Evolutionary conservation across 2,329 filamentous ascomycete species (phyloP).

Genomic region (Periconia macrospinosa): DNA sequence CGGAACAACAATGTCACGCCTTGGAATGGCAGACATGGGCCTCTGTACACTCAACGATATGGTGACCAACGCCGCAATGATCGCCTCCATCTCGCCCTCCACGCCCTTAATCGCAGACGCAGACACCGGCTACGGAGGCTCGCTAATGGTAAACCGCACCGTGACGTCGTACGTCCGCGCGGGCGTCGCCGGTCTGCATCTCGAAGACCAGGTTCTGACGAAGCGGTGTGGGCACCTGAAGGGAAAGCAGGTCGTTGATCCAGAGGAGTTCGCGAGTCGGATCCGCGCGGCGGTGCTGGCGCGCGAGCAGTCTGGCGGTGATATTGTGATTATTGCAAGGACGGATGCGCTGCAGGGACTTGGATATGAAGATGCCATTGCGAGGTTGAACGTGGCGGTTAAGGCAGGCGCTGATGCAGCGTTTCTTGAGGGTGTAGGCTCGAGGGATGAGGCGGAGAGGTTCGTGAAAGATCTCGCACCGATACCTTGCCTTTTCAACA

Average conservation of each 20-base stretch:
- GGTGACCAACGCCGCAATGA: constrained; percentile 65
- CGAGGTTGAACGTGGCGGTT: constrained; percentile 54
- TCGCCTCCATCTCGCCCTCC: constrained; percentile 59
- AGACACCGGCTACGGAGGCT: constrained; percentile 58
- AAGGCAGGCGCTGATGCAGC: constrained; percentile 61
- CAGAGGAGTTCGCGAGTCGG: constrained; percentile 55
- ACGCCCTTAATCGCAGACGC: constrained; percentile 65
- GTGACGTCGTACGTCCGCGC: constrained; percentile 56
- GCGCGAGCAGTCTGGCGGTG: constrained; percentile 51
- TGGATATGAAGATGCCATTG: constrained; percentile 61
- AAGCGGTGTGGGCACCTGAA: constrained; percentile 68
- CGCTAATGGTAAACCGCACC: constrained; percentile 54
- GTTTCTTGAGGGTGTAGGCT: constrained; percentile 62
- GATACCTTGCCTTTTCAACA: constrained; percentile 59
- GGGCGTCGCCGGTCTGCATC: constrained; percentile 62
- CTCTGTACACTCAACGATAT: constrained; percentile 66
- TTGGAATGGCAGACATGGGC: constrained; percentile 66
- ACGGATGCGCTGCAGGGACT: constrained; percentile 62
- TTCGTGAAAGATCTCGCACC: constrained; percentile 53
- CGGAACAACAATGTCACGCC: constrained; percentile 61
- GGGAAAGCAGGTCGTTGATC: constrained; percentile 62
- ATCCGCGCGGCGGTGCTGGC: constrained; percentile 60
- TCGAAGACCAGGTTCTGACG: constrained; percentile 65
- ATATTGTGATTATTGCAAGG: constrained; percentile 67
- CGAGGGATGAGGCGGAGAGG: constrained; percentile 52